Base-by-base conservation (phyloP, 352 stramenopile species). In the Phytophthora citricola region DNA sequence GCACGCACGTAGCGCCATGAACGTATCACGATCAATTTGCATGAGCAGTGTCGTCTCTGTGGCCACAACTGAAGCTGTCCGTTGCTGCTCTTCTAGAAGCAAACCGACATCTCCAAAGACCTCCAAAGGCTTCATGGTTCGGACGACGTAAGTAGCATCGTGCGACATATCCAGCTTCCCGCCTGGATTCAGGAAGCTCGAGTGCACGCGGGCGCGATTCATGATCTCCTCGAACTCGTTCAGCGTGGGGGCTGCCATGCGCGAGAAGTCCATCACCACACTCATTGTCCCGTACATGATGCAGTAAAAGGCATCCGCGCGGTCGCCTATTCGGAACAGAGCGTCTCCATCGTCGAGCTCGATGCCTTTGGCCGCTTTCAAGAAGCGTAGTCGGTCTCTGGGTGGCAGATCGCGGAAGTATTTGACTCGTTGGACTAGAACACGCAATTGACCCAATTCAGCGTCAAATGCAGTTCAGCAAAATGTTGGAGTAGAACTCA, bases 191-290 rank as follows among this genome's bases (percentile, higher is more conserved):
- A 90, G 54, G 8, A 90, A 78, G 27, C 81, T 90, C 36, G 81
- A 90, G 32, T 91, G 82, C 44, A 91, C 81, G 20, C 80, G 79
- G 17, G 80, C 79, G 14, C 85, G 82, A 51, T 77, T 91, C 51
- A 91, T 73, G 27, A 93, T 89, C 31, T 91, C 81, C 49, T 91
- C 83, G 29, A 93, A 89, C 46, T 91, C 81, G 44, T 84, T 83
- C 17, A 90, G 50, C 2, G 84, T 90, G n/a, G 81, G 77, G 7
- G 78, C 73, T 29, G 81, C 58, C 61, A 90, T 85, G 38, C 79
- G 82, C n/a, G 81, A 71, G 53, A 93, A 84, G 66, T 93, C 83
- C 49, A 93, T 78, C 11, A 93, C 81, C 39, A 91, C 81, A 50
- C 85, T 90, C 56, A 91, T 71, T 2, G 85, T 79, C 31, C 85